Conservation (phyloP, 106 monocot species). For the Phalaenopsis equestris region DNA sequence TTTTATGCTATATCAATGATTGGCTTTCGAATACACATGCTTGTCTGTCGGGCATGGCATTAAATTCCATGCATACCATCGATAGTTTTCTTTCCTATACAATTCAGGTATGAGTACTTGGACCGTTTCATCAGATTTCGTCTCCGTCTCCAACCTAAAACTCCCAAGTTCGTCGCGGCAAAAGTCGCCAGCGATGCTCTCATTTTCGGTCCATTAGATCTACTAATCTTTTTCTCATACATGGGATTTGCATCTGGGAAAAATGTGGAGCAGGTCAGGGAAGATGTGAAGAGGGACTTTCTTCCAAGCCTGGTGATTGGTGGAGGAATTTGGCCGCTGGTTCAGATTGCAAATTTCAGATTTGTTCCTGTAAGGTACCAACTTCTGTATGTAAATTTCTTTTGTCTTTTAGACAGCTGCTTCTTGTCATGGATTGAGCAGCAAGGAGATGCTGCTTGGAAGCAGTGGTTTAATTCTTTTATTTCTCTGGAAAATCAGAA, state of each 20-base stretch:
- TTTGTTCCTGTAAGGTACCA: conserved; percentile 89
- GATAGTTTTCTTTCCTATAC: not conserved
- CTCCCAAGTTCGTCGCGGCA: conserved; percentile 69
- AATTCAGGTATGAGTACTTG: conserved; percentile 76
- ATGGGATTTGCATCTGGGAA: conserved; percentile 82
- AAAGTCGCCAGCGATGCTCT: conserved; percentile 83
- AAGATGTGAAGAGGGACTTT: conserved; percentile 93
- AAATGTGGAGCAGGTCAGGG: conserved; percentile 60
- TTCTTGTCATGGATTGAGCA: conserved; percentile 98
- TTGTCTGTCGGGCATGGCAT: too few species aligned
- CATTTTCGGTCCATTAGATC: conserved; percentile 80
- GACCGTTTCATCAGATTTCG: conserved; percentile 53
- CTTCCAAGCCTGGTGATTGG: conserved; percentile 66
- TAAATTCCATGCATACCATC: too few species aligned
- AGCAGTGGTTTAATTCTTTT: conserved; percentile 77
- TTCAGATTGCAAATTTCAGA: conserved; percentile 90
- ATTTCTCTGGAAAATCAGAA: conserved; percentile 37
- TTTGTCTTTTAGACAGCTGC: conserved; percentile 87
- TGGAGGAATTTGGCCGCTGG: conserved; percentile 64
- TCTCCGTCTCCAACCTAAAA: conserved; percentile 57
- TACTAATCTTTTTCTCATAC: conserved; percentile 85
- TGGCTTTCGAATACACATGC: too few species aligned
- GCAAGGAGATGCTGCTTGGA: conserved; percentile 97
- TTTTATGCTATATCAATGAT: too few species aligned
- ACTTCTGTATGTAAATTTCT: conserved; percentile 91